A percentile compares a stretch with the other conserved stretches of the same genome.
Evolutionary conservation across 768 basidiomycete genomes (phyloP).

Genomic region (Mrakia hoshinonis): DNA sequence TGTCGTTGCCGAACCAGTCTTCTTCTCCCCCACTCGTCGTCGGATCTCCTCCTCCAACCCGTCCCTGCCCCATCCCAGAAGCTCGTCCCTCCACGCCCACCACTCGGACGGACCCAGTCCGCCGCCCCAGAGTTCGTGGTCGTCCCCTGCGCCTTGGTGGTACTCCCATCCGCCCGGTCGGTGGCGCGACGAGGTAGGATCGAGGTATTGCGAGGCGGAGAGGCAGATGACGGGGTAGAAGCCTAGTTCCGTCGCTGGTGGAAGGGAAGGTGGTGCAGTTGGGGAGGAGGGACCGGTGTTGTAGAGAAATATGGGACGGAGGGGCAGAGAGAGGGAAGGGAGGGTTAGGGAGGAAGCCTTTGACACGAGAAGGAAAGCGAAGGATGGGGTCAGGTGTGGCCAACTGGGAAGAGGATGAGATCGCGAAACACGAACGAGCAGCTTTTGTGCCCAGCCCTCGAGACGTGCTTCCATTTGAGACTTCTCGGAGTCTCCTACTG

Average conservation of each 20-base stretch:
- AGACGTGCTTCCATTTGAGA: slow-evolving; percentile 61
- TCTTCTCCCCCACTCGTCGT: not conserved
- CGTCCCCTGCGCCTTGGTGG: slow-evolving; percentile 89
- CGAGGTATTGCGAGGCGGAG: slow-evolving; percentile 68
- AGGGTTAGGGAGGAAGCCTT: slow-evolving; percentile 67
- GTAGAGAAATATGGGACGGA: slow-evolving; percentile 82
- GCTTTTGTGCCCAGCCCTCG: slow-evolving; percentile 58
- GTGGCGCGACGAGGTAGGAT: slow-evolving; percentile 49
- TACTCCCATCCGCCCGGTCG: slow-evolving; percentile 70
- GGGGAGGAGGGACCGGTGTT: slow-evolving; percentile 56
- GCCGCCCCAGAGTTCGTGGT: slow-evolving; percentile 84
- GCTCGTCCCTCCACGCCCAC: slow-evolving; percentile 51
- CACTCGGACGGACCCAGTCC: slow-evolving; percentile 67
- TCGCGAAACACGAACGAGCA: slow-evolving; percentile 50
- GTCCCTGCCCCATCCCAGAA: slow-evolving; percentile 42
- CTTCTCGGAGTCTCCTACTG: slow-evolving; percentile 57
- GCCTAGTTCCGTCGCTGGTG: slow-evolving; percentile 26
- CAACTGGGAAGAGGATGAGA: no score
- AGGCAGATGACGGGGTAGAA: slow-evolving; percentile 72
- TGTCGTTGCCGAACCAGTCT: not conserved
- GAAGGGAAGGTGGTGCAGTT: slow-evolving; percentile 22
- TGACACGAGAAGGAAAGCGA: not conserved
- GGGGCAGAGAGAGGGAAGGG: slow-evolving; percentile 53
- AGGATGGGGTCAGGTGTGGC: not conserved
- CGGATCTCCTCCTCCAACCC: not conserved